phyloP scores from a whole-genome alignment of 192 early-diverging fungal species.

The Coemansia sp. region DNA sequence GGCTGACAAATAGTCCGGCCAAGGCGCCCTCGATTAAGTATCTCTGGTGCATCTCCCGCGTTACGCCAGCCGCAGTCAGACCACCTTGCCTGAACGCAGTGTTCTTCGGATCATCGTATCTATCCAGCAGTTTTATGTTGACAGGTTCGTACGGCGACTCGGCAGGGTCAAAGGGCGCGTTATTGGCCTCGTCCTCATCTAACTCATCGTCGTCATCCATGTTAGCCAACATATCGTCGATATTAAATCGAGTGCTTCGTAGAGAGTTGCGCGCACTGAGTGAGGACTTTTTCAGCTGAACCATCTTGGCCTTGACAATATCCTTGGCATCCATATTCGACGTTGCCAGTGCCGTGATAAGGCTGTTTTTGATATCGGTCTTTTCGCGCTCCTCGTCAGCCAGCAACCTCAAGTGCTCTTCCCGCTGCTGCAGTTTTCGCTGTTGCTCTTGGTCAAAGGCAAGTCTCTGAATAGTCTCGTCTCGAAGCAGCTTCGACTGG shows the following conservation, averaged over 20 bases:
- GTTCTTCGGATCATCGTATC: slow-evolving; percentile 42
- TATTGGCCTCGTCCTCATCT: slow-evolving; percentile 27
- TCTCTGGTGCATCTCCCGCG: slow-evolving; percentile 54
- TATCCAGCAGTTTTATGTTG: slow-evolving; percentile 26
- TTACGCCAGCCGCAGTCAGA: slow-evolving; percentile 49
- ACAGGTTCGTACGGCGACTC: slow-evolving; percentile 52
- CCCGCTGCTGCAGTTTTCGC: slow-evolving; percentile 60
- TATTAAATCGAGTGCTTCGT: slow-evolving; percentile 32
- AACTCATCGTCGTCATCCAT: slow-evolving; percentile 26
- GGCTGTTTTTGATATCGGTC: slow-evolving; percentile 63
- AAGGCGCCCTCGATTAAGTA: slow-evolving; percentile 52
- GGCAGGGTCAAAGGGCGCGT: slow-evolving; percentile 38
- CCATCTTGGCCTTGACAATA: slow-evolving; percentile 43
- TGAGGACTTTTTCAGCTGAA: slow-evolving; percentile 51
- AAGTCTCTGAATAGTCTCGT: slow-evolving; percentile 60
- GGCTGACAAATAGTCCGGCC: slow-evolving; percentile 48
- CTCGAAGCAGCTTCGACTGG: slow-evolving; percentile 57
- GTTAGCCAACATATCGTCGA: slow-evolving; percentile 31
- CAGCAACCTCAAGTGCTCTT: slow-evolving; percentile 71
- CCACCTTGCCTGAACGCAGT: slow-evolving; percentile 40
- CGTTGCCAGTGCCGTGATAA: slow-evolving; percentile 73
- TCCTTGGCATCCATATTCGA: slow-evolving; percentile 55
- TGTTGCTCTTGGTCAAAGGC: slow-evolving; percentile 57
- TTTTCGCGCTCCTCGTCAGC: slow-evolving; percentile 73
- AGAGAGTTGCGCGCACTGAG: slow-evolving; percentile 31